phyloP scores from a whole-genome alignment of 306 rosid species.

The Ziziphus jujuba region DNA sequence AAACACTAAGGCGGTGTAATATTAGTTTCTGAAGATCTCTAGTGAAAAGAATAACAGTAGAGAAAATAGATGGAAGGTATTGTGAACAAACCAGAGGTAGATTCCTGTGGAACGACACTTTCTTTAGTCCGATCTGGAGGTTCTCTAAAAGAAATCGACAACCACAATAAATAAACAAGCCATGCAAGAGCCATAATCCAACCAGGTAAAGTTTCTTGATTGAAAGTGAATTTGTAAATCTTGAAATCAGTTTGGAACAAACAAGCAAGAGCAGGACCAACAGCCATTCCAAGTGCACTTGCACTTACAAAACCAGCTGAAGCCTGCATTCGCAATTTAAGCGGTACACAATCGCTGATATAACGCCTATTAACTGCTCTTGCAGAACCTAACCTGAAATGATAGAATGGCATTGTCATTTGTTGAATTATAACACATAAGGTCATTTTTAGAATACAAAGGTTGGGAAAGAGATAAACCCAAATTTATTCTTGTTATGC shows the following conservation, averaged over 20 bases:
- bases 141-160: constrained; percentile 43
- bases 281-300: constrained; percentile 69
- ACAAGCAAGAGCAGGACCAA: constrained; percentile 58
- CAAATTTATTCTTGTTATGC: too few relatives aligned
- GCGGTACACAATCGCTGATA: constrained; percentile 53
- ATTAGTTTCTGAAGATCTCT: background rate
- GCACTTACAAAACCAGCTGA: constrained; percentile 81
- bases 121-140: constrained; percentile 26
- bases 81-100: constrained; percentile 30
- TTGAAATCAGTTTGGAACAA: constrained; percentile 43
- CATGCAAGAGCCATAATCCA: constrained; percentile 56
- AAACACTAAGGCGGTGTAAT: too few relatives aligned
- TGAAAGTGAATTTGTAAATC: constrained; percentile 45
- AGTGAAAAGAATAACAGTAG: background rate
- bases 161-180: constrained; percentile 44
- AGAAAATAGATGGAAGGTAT: constrained; percentile 2
- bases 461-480: background rate
- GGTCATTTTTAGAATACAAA: background rate
- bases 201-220: constrained; percentile 53
- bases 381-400: constrained; percentile 53
- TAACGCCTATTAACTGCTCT: constrained; percentile 55
- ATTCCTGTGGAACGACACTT: constrained; percentile 13
- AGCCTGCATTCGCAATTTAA: constrained; percentile 46
- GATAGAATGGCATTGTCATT: background rate
- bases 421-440: background rate